phyloP scores from a whole-genome alignment of 2,329 filamentous ascomycete genomes.

The Emmonsia crescens region DNA sequence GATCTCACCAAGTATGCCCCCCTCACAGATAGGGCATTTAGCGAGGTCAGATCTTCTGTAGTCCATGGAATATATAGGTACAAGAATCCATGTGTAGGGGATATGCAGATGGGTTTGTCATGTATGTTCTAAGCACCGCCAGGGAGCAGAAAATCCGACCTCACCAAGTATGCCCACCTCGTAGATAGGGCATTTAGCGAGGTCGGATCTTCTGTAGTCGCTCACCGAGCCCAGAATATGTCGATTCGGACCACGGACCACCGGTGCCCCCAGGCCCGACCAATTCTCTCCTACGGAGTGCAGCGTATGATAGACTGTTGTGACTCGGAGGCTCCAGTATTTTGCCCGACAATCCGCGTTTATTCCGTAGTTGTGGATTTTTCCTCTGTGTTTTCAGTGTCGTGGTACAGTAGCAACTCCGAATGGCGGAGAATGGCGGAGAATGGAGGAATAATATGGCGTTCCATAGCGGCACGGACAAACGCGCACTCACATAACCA shows the following conservation, averaged over 20 bases:
- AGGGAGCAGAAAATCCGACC: no score
- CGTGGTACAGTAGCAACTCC: background rate
- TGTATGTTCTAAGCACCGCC: no score
- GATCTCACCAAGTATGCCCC: no score
- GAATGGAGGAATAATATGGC: background rate
- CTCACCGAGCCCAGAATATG: background rate
- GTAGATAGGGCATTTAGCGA: no score
- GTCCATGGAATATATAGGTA: no score
- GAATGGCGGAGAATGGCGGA: background rate
- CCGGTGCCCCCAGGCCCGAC: background rate
- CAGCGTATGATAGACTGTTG: background rate
- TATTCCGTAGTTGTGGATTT: background rate
- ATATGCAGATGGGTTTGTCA: no score
- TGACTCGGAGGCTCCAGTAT: background rate
- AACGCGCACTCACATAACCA: background rate
- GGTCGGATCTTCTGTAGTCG: no score
- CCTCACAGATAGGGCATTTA: no score
- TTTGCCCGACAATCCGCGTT: background rate
- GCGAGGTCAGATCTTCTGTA: no score
- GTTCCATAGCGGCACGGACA: background rate
- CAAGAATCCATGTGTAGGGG: no score
- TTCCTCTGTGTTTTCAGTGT: background rate
- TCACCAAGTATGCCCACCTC: no score
- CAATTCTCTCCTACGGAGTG: background rate
- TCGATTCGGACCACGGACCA: background rate